A percentile compares a stretch with the other conserved stretches of the same genome.
Evolutionary conservation across 208 protist species (phyloP).

Genomic region (Leishmania tropica): DNA sequence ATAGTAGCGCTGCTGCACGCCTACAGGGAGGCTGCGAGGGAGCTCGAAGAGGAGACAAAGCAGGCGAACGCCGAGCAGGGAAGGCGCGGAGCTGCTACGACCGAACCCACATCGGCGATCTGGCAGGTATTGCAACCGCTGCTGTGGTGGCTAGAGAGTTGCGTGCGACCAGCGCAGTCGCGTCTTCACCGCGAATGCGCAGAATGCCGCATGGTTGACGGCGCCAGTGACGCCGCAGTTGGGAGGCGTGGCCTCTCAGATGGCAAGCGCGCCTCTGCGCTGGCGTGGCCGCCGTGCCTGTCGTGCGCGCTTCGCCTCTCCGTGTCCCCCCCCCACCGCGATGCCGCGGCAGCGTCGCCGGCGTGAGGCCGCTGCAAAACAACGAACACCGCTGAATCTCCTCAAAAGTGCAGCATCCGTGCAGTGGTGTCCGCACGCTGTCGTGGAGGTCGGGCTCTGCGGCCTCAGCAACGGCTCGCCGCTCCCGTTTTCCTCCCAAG

Average conservation of each 20-base stretch:
- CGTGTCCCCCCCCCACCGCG: slow-evolving; percentile 2
- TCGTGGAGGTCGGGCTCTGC: too few species aligned
- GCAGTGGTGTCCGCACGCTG: too few species aligned
- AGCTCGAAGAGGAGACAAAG: not conserved
- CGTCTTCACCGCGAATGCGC: not conserved
- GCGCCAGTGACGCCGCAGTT: not conserved
- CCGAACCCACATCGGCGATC: not conserved
- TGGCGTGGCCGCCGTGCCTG: not conserved
- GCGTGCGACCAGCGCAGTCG: too few species aligned
- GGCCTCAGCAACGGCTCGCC: too few species aligned
- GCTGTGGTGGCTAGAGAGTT: slow-evolving; percentile 9
- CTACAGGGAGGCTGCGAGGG: not conserved
- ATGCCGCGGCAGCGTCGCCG: slow-evolving; percentile 12
- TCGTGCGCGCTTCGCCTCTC: slow-evolving; percentile 10
- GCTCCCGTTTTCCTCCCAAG: not conserved
- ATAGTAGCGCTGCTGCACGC: not conserved
- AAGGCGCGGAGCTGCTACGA: not conserved
- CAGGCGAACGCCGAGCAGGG: not conserved
- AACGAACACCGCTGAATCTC: not conserved
- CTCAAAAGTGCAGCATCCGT: too few species aligned
- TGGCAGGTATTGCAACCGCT: slow-evolving; percentile 6
- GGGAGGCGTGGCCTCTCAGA: not conserved
- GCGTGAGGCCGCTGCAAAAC: not conserved
- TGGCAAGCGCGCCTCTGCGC: not conserved
- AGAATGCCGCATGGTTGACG: not conserved